These are phyloP conservation scores for Daldinia sp. DNA, from an alignment of 2,329 filamentous ascomycete genomes.

Conservation along the genomic window DNA sequence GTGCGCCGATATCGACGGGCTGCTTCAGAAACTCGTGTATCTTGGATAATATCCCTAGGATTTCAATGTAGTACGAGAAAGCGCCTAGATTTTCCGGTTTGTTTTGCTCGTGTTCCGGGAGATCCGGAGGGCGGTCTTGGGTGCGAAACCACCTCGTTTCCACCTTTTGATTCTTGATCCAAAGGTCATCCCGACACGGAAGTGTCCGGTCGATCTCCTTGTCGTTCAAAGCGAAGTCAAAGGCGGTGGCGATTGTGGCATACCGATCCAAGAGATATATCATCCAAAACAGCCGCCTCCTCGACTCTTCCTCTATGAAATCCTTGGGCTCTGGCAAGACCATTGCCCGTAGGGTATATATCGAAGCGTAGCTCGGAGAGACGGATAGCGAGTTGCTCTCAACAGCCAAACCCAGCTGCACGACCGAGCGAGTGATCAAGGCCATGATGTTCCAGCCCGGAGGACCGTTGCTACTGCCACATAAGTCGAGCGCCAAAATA, in stretches of 20 bases:
- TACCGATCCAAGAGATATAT: slow-evolving; percentile 90
- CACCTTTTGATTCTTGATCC: slow-evolving; percentile 82
- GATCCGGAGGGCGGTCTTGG: slow-evolving; percentile 53
- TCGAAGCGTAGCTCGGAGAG: slow-evolving; percentile 81
- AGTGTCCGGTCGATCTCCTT: slow-evolving; percentile 88
- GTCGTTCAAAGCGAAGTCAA: slow-evolving; percentile 89
- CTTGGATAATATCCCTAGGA: slow-evolving; percentile 84
- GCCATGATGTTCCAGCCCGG: slow-evolving; percentile 93
- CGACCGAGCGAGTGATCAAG: slow-evolving; percentile 85
- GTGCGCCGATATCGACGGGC: slow-evolving; percentile 85
- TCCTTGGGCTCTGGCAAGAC: slow-evolving; percentile 82
- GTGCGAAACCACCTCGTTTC: slow-evolving; percentile 84
- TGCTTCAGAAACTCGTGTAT: slow-evolving; percentile 90
- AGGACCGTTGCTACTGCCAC: slow-evolving; percentile 87
- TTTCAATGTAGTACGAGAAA: slow-evolving; percentile 90
- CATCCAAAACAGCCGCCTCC: slow-evolving; percentile 91
- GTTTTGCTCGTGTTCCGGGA: slow-evolving; percentile 69
- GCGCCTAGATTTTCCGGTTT: slow-evolving; percentile 83
- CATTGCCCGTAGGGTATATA: slow-evolving; percentile 87
- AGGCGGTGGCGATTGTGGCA: slow-evolving; percentile 88
- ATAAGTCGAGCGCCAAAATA: slow-evolving; percentile 84
- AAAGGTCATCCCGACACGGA: slow-evolving; percentile 87
- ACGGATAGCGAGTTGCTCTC: slow-evolving; percentile 83
- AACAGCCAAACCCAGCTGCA: slow-evolving; percentile 85
- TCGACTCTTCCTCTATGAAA: slow-evolving; percentile 89